Base-by-base conservation (phyloP, 2,329 filamentous ascomycete species). In the Geosmithia morbida region DNA sequence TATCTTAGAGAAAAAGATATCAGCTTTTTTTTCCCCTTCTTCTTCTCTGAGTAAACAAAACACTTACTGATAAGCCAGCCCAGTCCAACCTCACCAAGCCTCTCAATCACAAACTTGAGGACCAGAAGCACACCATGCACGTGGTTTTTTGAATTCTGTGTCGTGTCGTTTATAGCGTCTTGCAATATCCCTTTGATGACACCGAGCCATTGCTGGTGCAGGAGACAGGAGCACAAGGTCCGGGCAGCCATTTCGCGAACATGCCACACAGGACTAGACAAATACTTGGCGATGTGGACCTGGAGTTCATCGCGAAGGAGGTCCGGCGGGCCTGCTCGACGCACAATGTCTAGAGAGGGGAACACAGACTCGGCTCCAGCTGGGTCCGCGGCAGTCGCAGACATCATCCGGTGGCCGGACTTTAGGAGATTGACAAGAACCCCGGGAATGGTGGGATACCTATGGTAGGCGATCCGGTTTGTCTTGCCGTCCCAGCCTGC, bases 231-330 rank as follows among this genome's bases (percentile, higher is more conserved):
- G 56, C 77, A 80, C 13, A 86, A 67, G 0, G 85, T 86, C 16
- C 83, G 73, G 0, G 86, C 85, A 1, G 86, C 84, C 59, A 89
- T 87, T 55, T 90, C 85, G 45, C 87, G 72, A 7, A 92, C 77
- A 57, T 88, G 84, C 87, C 87, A 92, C 17, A 87, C 75, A 1
- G 74, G 74, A 51, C 81, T 87, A 11, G 69, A 74, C 3, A 87
- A 69, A 48, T 89, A 80, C 41, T 68, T 69, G 7, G 72, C 61
- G 7, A 90, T 77, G 44, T 75, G 69, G 2, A 61, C 55, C 53
- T 76, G 71, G 5, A 88, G 73, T 44, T 74, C 68, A 1, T 68
- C 63, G 2, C 73, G 67, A 49, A 76, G 63, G 2, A 69, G 59
- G 20, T 74, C 69, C 0, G 85, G 84, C 1, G 85, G 79, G 0